phyloP scores from a whole-genome alignment of 2,329 filamentous ascomycete species.

The Lizonia empirigonia region DNA sequence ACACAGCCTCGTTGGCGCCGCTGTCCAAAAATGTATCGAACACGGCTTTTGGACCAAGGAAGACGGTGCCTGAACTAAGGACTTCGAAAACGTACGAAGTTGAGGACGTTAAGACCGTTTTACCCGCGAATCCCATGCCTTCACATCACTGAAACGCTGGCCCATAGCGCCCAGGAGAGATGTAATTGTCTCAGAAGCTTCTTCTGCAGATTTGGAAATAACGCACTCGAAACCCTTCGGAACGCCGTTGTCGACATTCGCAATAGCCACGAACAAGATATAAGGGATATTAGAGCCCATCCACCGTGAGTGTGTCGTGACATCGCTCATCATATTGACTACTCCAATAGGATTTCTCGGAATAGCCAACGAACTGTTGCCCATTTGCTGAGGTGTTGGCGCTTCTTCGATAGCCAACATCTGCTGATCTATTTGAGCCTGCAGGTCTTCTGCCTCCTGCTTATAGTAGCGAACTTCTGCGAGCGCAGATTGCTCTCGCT shows the following conservation, averaged over 20 bases:
- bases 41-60: neutral
- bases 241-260: neutral
- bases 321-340: neutral
- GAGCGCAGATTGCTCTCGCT: neutral
- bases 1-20: neutral
- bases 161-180: neutral
- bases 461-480: neutral
- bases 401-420: neutral
- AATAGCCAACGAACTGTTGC: neutral
- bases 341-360: neutral
- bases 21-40: neutral
- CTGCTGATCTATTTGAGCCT: neutral
- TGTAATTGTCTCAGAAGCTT: neutral
- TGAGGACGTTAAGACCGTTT: neutral
- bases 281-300: neutral
- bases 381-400: neutral
- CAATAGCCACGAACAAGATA: neutral
- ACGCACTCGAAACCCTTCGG: neutral
- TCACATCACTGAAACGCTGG: neutral
- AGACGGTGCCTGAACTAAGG: neutral
- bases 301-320: neutral
- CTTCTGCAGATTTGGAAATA: neutral
- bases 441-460: neutral
- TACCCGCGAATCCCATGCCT: neutral
- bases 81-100: neutral